Evolutionary conservation across 257 asterid genomes (phyloP), one percentile per base, ranked within the genome.

Genomic region (Nicotiana knightiana): DNA sequence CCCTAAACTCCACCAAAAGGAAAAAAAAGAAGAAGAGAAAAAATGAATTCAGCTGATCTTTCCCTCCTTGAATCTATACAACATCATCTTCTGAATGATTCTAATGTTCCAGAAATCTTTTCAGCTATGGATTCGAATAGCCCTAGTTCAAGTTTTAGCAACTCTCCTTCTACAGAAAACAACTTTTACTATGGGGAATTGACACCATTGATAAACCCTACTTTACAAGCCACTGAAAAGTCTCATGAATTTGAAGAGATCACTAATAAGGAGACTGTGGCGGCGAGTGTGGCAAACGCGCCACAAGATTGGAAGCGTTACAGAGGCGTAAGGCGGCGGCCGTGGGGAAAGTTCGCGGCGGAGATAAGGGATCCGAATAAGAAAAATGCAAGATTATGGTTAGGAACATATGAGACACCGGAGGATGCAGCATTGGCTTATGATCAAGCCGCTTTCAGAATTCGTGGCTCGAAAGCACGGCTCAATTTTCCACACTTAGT

Each of bases 41-140:
- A 15, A 17, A 54, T 79, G 32, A 75, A 78, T 59, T 70, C 57
- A 53, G 15, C 61, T 61, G 54, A 87, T 24, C 37, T 33, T 7
- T 55, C 68, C 78, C 85, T 88, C 37, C 89, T 88, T 11, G 81
- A 87, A 80, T 88, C 90, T 16, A 80, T 90, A 77, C 84, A 85
- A 63, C 82, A 82, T 7, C 87, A 84, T 70, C 92, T 89, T 80
- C 84, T 82, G 1, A 73, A 82, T 65, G 82, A 90, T 81, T 82
- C 75, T 11, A 87, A 76, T 62, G 76, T 82, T 39, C 82, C 88
- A 5, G 82, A 79, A 6, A 64, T 85, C 54, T 26, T 83, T 55
- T 53, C 82, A 46, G 4, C 21, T 21, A 37, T 55, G 28, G 68
- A 63, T 59, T 35, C 43, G 1, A 33, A 59, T 26, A 59, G 58